Evolutionary conservation across 2,329 filamentous ascomycete species (phyloP).

Genomic region (Cordyceps militaris): DNA sequence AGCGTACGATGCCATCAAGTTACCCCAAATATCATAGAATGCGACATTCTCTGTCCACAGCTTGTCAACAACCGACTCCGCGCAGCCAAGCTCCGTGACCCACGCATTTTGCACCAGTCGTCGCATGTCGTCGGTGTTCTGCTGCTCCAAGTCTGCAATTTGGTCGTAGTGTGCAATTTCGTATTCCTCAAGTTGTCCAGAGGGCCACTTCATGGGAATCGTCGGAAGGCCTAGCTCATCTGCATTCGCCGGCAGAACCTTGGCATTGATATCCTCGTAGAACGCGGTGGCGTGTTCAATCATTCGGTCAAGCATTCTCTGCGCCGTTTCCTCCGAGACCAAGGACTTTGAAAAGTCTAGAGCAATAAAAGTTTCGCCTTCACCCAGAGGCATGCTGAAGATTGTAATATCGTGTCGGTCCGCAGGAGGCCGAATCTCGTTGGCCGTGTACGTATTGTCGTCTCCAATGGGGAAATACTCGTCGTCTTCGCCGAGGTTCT

Average conservation of each 20-base stretch:
- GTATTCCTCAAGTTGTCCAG: not conserved
- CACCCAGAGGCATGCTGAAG: constrained; percentile 1
- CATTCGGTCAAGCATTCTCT: constrained; percentile 7
- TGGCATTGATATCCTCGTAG: not conserved
- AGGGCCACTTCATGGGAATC: not conserved
- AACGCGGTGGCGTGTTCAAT: not conserved
- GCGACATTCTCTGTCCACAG: not conserved
- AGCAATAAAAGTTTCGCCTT: constrained; percentile 4
- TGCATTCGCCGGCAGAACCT: not conserved
- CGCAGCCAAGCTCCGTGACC: not conserved
- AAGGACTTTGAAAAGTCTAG: not conserved
- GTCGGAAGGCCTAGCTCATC: not conserved
- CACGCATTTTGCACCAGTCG: not conserved
- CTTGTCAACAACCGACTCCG: not conserved
- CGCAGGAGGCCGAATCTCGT: constrained; percentile 5
- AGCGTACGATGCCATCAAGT: not conserved
- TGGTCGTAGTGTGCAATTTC: not conserved
- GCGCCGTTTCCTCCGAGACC: not conserved
- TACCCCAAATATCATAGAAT: not conserved
- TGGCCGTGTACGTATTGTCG: not conserved
- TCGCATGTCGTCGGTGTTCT: not conserved
- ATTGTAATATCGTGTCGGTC: constrained; percentile 9
- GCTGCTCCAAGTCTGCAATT: not conserved
- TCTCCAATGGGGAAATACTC: not conserved
- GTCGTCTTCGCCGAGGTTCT: constrained; percentile 7